A percentile compares a stretch with the other conserved stretches of the same genome.
Conservation (phyloP, 2,329 filamentous ascomycete genomes). For the Aspergillus amoenus region DNA sequence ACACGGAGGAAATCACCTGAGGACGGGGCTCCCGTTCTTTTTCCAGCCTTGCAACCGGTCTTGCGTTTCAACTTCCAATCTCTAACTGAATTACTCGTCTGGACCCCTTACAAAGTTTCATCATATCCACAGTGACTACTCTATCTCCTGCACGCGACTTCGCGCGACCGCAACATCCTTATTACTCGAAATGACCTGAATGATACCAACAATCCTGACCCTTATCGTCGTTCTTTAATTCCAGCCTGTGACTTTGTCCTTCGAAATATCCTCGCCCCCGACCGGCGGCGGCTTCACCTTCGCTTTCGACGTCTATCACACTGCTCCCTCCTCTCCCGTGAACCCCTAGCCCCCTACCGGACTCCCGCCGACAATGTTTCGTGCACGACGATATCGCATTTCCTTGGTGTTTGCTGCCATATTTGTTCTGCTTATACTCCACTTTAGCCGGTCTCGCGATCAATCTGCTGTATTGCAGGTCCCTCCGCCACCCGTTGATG, state of each 20-base stretch:
- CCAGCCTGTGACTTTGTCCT: neutral
- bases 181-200: slow-evolving; percentile 3
- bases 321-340: neutral
- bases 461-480: slow-evolving; percentile 16
- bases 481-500: slow-evolving; percentile 14
- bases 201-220: neutral
- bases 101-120: neutral
- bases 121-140: neutral
- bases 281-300: neutral
- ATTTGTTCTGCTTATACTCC: slow-evolving; percentile 48
- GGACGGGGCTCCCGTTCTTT: neutral
- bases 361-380: slow-evolving; percentile 39
- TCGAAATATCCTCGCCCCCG: neutral
- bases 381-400: slow-evolving; percentile 49
- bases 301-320: slow-evolving; percentile 1
- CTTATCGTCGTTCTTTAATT: neutral
- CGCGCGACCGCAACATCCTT: neutral
- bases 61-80: neutral
- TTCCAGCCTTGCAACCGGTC: neutral
- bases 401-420: slow-evolving; percentile 47
- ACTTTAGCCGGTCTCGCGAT: slow-evolving; percentile 49
- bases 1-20: neutral
- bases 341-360: neutral
- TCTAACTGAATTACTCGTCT: neutral
- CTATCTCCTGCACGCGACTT: slow-evolving; percentile 6